Percentiles rank a stretch among this genome's conserved stretches.
These are phyloP conservation scores for Carex parvula DNA, from an alignment of 176 grass and related monocot genomes.

Conservation along the genomic window DNA sequence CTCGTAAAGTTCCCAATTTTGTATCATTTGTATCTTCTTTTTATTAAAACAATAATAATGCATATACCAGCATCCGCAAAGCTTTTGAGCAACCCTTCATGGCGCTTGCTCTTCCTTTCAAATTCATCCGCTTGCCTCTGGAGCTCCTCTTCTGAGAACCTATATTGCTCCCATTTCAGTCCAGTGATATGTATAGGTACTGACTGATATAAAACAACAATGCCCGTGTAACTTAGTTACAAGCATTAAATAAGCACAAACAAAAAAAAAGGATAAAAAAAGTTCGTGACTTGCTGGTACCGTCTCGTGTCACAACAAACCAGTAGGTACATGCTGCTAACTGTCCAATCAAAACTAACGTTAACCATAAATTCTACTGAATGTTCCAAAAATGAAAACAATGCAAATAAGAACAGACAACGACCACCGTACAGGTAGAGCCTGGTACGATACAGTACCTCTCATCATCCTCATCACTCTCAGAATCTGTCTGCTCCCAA, in stretches of 20 bases:
- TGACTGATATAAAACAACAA: background rate
- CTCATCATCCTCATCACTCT: conserved; percentile 82
- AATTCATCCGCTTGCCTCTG: conserved; percentile 61
- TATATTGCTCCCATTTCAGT: background rate
- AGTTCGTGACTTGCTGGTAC: background rate
- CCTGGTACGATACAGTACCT: conserved; percentile 43
- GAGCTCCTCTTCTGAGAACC: conserved; percentile 18
- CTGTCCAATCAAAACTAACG: background rate
- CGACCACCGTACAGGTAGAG: background rate
- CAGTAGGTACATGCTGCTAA: background rate
- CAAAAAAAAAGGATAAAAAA: background rate
- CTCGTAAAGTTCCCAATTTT: background rate
- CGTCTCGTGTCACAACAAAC: background rate
- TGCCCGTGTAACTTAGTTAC: background rate
- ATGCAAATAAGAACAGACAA: background rate
- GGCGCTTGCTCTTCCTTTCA: conserved; percentile 73
- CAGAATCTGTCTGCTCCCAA: conserved; percentile 79
- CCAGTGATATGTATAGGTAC: background rate
- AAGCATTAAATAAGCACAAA: background rate
- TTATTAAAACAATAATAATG: too few relatives aligned
- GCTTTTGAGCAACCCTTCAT: conserved; percentile 49
- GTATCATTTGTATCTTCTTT: background rate
- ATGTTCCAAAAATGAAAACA: background rate
- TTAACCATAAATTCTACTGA: background rate
- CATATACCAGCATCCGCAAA: conserved; percentile 71